Conservation (phyloP, 2,329 filamentous ascomycete genomes). For the Botrytis squamosa region DNA sequence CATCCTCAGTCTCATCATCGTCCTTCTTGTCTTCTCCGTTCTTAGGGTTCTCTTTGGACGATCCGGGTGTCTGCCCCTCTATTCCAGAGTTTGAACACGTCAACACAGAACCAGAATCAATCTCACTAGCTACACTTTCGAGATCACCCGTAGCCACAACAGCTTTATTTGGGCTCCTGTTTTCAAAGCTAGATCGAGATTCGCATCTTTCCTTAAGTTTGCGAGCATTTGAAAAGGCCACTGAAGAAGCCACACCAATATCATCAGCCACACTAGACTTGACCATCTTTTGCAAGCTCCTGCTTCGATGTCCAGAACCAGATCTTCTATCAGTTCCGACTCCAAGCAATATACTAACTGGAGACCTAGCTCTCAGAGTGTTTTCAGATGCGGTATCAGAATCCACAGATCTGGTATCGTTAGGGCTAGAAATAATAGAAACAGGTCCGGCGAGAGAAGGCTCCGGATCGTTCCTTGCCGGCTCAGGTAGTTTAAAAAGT, state of each 20-base stretch:
- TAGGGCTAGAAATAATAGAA: background rate
- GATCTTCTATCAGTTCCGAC: background rate
- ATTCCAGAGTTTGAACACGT: background rate
- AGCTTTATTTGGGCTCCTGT: background rate
- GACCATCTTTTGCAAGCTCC: too few relatives aligned
- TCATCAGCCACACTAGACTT: background rate
- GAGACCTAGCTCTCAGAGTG: constrained; percentile 14
- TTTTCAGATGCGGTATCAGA: background rate
- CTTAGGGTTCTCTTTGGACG: rapidly evolving
- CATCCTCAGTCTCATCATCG: background rate
- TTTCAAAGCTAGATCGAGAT: background rate
- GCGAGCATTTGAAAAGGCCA: background rate
- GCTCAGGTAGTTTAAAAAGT: constrained; percentile 9
- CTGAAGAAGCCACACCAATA: background rate
- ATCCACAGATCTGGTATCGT: background rate
- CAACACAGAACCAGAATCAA: background rate
- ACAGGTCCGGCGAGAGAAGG: background rate
- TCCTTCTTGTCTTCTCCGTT: background rate
- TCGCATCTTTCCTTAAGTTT: background rate
- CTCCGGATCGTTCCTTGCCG: background rate
- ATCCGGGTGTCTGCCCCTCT: background rate
- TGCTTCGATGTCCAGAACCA: background rate
- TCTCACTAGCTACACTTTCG: background rate
- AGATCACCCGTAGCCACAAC: background rate
- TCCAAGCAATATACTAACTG: constrained; percentile 2